Evolutionary conservation across 805 yeast species (phyloP), one percentile per base, ranked within the genome.

Genomic region (Starmerella floricola): DNA sequence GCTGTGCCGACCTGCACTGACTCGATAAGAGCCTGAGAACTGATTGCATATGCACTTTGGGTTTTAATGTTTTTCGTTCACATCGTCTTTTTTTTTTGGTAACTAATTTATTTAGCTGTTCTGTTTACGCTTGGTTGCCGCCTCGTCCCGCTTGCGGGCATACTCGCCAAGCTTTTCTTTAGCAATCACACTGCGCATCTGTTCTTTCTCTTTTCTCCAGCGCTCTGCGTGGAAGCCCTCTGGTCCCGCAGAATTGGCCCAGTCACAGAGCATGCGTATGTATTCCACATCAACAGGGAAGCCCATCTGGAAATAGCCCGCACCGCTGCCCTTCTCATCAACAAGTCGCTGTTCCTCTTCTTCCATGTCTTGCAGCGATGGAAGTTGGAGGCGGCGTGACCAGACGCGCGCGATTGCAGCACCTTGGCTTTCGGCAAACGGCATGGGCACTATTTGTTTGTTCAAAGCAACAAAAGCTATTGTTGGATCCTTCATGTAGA

Each of bases 381-480:
- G 85, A 12, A 78, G 58, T 13, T 49, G 11, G 2, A 81, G 56
- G 33, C 75, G 65, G 0, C 77, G 77, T 4, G 73, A 57, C 62
- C 79, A 74, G 2, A 76, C 74, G 44, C 85, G 66, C 2, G 81
- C 72, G 24, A 81, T 63, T 54, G 77, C 69, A 6, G 76, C 66
- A 0, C 80, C 84, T 55, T 82, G 91, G 37, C 73, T 62, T 52
- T 73, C 77, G 2, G 57, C 51, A n/a, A 52, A 31, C 2, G 62
- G 62, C 49, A 59, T 47, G 4, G 63, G 65, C 23, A 57, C 52
- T 10, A 59, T 52, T 41, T 50, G 48, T 42, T 51, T 51, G 34
- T 52, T 53, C 13, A 78, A 60, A 1, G 81, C 78, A 28, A 79
- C 67, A 27, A 80, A 67, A 0, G 76, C 75, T 26, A 84, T 53